These are phyloP conservation scores for Fomitopsis betulina DNA, from an alignment of 1,284 basidiomycete species.

Conservation along the genomic window DNA sequence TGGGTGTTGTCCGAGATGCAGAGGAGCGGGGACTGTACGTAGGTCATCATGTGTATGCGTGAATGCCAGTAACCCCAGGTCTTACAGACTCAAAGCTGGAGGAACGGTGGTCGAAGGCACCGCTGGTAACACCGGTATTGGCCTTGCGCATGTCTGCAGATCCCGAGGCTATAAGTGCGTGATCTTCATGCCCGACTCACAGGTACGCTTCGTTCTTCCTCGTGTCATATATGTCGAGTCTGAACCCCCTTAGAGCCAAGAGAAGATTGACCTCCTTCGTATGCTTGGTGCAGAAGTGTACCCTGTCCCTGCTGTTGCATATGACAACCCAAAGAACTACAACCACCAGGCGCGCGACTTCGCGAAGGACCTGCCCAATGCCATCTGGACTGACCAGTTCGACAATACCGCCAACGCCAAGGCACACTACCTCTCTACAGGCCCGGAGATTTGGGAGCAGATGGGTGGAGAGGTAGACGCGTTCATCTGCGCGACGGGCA, in stretches of 20 bases:
- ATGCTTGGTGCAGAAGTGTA: slow-evolving; percentile 98
- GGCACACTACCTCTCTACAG: slow-evolving; percentile 88
- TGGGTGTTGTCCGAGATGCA: slow-evolving; percentile 87
- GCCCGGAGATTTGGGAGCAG: slow-evolving; percentile 97
- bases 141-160: slow-evolving; percentile 92
- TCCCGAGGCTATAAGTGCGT: slow-evolving; percentile 94
- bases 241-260: slow-evolving; percentile 65
- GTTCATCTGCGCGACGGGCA: slow-evolving; percentile 93
- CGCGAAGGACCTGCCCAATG: slow-evolving; percentile 80
- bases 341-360: slow-evolving; percentile 96
- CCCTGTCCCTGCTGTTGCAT: slow-evolving; percentile 94
- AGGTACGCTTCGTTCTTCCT: slow-evolving; percentile 43
- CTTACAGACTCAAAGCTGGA: slow-evolving; percentile 75
- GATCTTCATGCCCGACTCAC: slow-evolving; percentile 99
- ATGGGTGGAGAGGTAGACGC: slow-evolving; percentile 79
- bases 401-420: slow-evolving; percentile 91
- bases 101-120: slow-evolving; percentile 98
- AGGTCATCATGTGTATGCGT: not conserved
- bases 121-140: slow-evolving; percentile 98
- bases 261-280: slow-evolving; percentile 95
- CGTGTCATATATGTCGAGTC: slow-evolving; percentile 7
- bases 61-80: not conserved
- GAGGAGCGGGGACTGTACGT: slow-evolving; percentile 79
- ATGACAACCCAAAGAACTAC: slow-evolving; percentile 95
- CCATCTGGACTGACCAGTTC: slow-evolving; percentile 99